Base-by-base conservation (phyloP, 371 early-diverging fungal genomes). In the Mortierella sp. region DNA sequence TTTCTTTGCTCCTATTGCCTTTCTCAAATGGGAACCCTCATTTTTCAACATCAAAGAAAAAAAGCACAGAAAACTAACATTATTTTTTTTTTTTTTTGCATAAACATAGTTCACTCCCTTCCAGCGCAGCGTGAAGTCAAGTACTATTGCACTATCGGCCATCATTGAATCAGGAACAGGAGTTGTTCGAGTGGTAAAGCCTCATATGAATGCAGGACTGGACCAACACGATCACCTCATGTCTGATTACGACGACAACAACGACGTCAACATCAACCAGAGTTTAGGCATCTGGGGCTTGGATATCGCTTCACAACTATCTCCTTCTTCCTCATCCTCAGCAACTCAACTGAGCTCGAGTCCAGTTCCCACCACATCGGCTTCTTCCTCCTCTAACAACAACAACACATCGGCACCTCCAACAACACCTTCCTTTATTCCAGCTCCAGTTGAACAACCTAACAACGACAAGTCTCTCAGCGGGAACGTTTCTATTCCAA, bases 241-340 rank as follows among this genome's bases (percentile, higher is more conserved):
- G 67, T 9, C 67, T 9, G 40, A 37, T 37, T 67, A 67, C 67
- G 43, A 67, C 67, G 67, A 67, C 40, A 64, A 64, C 40, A 21
- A 37, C 67, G 67, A 67, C 67, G 40, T 67, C 67, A 67, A 67
- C 40, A 67, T 40, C 11, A 67, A 67, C 67, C 37, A 67, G 43
- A 37, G 67, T 3, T 37, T 8, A 0, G 24, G 40, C 19, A 67
- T 40, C 21, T 67, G 67, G 67, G 11, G 37, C 21, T 61, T 61
- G 4, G 64, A 24, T 24, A 10, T 24, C 40, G 43, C 10, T 67
- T 37, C 37, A 8, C 11, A 21, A 24, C 67, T 8, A 40, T 67
- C 59, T 28, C 28, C 61, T 34, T 61, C 14, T 16, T 50, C 51
- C 21, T 53, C 64, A 19, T 10, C 67, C 21, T 67, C 43, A 10